Conservation (phyloP, 768 basidiomycete genomes). For the Termitomyces sp. region DNA sequence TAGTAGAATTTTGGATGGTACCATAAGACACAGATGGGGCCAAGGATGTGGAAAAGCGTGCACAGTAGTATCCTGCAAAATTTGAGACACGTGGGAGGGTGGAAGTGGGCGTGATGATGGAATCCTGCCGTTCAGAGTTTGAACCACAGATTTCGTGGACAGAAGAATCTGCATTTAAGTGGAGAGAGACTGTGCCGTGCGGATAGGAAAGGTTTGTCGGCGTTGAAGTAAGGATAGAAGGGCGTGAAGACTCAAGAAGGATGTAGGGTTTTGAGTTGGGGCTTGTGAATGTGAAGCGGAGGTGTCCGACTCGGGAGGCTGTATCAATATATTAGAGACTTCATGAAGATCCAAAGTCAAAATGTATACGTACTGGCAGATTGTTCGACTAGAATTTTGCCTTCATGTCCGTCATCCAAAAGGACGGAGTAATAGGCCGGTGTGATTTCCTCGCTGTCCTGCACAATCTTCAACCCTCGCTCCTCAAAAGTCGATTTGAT, state of each 20-base stretch:
- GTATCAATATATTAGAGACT: not conserved
- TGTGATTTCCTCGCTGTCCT: constrained; percentile 46
- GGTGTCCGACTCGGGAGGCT: constrained; percentile 75
- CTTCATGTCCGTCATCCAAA: constrained; percentile 46
- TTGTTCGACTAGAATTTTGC: constrained; percentile 50
- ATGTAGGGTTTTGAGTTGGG: constrained; percentile 40
- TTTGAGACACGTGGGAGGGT: constrained; percentile 26
- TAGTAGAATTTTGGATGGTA: constrained; percentile 38
- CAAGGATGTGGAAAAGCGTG: constrained; percentile 43
- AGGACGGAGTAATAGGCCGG: constrained; percentile 54
- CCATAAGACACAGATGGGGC: constrained; percentile 31
- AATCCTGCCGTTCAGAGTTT: constrained; percentile 55
- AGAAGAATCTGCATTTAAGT: constrained; percentile 15
- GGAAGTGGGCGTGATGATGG: constrained; percentile 56
- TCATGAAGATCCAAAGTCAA: not conserved
- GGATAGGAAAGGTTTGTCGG: constrained; percentile 46
- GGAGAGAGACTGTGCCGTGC: constrained; percentile 41
- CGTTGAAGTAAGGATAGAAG: constrained; percentile 51
- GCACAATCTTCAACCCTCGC: constrained; percentile 48
- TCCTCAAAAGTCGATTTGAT: constrained; percentile 52
- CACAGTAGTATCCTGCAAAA: constrained; percentile 57
- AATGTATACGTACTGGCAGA: constrained; percentile 58
- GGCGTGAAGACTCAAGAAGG: constrained; percentile 61
- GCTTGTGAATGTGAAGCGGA: constrained; percentile 58
- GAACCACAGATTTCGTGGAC: constrained; percentile 52